Evolutionary conservation across 169 alveolate genomes (phyloP), one percentile per base, ranked within the genome.

Genomic region (Cryptosporidium sp.): DNA sequence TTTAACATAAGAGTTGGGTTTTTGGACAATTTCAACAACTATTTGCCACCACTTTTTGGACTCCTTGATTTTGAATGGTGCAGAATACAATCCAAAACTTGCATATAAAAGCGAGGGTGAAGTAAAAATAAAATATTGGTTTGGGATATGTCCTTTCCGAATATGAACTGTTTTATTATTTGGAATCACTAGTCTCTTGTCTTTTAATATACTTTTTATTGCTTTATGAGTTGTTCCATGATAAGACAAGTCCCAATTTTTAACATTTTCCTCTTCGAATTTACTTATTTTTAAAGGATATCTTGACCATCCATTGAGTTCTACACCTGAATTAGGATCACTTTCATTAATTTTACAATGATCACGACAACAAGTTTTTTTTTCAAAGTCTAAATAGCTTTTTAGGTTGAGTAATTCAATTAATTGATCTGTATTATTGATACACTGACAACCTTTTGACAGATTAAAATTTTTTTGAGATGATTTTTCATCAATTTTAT

Each of bases 31-130:
- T 61, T 85, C 87, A 42, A 85, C 87, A 4, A 71, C 85, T 18
- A 85, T 68, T 75, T 85, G 92, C 92, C 92, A 85, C 92, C 85
- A 69, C 29, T 58, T 65, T 12, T 52, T 35, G 67, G 31, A 44
- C 10, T 21, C 33, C 37, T 65, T 33, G 8, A 71, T 23, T 56
- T 70, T 51, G 21, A 85, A 85, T 21, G 92, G 92, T 37, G 85
- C 85, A 67, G 92, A 71, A 14, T 85, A 85, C 31, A 85, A 75
- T n/a, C 92, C 92, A 51, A 85, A 85, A 23, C 87, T 60, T 26
- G 92, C 92, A 65, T 85, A 85, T 35, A 85, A 35, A 8, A 85
- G 70, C 7, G 92, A 85, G 3, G 92, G 92, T 6, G 92, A 71
- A 26, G 92, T 85, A 75, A 85, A 85, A 65, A 68, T 71, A 21